Conservation (phyloP, 1,139 yeast species). For the Candida albicans region DNA sequence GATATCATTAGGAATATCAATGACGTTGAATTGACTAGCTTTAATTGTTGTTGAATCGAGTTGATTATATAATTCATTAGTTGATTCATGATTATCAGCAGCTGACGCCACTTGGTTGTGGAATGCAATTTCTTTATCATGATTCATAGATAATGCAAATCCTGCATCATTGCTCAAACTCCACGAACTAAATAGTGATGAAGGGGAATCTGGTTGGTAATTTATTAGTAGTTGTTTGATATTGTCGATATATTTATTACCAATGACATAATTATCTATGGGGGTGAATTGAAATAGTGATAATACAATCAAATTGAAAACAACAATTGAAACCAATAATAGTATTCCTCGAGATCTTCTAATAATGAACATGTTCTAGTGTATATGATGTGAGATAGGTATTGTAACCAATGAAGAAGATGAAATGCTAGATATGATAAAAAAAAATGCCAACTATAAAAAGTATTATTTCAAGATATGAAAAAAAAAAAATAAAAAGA, state of each 20-base stretch:
- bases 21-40: not conserved
- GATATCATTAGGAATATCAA: conserved; percentile 9
- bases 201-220: too few relatives aligned
- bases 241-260: conserved; percentile 7
- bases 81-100: not conserved
- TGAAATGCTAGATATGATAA: too few relatives aligned
- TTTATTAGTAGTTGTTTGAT: conserved; percentile 3
- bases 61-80: conserved; percentile 1
- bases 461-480: too few relatives aligned
- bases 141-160: too few relatives aligned
- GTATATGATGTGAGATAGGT: too few relatives aligned
- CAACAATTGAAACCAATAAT: conserved; percentile 16
- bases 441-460: too few relatives aligned
- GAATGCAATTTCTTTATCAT: not conserved
- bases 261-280: conserved; percentile 10
- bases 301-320: conserved; percentile 20
- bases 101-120: not conserved
- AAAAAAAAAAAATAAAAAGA: too few relatives aligned
- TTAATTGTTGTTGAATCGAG: too few relatives aligned
- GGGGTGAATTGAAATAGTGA: conserved; percentile 11
- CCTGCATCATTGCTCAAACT: too few relatives aligned
- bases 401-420: too few relatives aligned
- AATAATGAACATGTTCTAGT: conserved; percentile 5
- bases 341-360: conserved; percentile 22
- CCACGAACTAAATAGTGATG: too few relatives aligned